Evolutionary conservation across 1,284 basidiomycete species (phyloP).

Genomic region (Microbotryomycetes sp.): DNA sequence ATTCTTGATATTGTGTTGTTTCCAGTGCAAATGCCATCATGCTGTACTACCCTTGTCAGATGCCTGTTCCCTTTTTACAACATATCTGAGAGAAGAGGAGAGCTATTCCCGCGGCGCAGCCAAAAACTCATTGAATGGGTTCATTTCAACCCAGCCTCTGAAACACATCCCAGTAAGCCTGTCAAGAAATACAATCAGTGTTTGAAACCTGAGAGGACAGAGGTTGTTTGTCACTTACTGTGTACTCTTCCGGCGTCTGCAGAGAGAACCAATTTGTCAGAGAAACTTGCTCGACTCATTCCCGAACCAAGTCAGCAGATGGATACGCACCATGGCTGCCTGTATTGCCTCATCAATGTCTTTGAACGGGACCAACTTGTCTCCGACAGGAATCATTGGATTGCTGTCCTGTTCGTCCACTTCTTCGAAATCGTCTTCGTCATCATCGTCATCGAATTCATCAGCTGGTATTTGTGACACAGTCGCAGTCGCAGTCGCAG

Average conservation of each 20-base stretch:
- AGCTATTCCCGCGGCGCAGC: no score
- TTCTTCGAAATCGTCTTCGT: slow-evolving; percentile 6
- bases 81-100: background rate
- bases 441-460: background rate
- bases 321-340: background rate
- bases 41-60: no score
- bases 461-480: no score
- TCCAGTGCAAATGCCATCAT: no score
- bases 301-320: background rate
- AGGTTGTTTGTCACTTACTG: background rate
- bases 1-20: background rate
- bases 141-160: background rate
- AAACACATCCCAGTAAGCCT: slow-evolving; percentile 3
- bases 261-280: background rate
- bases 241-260: slow-evolving; percentile 1
- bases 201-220: background rate
- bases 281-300: background rate
- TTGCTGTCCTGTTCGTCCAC: background rate
- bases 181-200: background rate
- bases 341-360: background rate
- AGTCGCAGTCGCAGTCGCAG: no score
- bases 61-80: background rate
- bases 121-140: no score
- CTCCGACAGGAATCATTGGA: slow-evolving; percentile 21
- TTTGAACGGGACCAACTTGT: slow-evolving; percentile 16